phyloP scores from a whole-genome alignment of 345 rosid species.

The Bruguiera sexangula region DNA sequence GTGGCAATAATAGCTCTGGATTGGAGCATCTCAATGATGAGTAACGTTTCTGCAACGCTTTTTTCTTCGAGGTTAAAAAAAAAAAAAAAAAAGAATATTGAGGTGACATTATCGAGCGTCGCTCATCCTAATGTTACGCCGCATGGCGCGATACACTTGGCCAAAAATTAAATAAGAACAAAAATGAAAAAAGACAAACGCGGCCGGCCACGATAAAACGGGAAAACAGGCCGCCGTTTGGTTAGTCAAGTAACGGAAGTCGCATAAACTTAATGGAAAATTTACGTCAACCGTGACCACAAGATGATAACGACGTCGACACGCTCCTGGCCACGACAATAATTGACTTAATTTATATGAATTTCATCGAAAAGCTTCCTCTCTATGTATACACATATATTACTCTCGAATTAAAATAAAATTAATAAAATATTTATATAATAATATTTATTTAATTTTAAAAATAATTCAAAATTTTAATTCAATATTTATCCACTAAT shows the following conservation, averaged over 20 bases:
- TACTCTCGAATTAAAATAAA: too few relatives aligned
- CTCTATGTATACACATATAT: too few relatives aligned
- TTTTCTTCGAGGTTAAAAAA: too few relatives aligned
- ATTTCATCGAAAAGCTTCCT: not conserved
- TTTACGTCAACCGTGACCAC: constrained; percentile 12
- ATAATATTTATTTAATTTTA: too few relatives aligned
- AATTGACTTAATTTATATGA: not conserved
- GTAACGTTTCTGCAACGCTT: too few relatives aligned
- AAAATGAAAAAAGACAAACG: not conserved
- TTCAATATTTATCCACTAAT: too few relatives aligned
- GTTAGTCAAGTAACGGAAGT: constrained; percentile 2
- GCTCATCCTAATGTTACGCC: not conserved
- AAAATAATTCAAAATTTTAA: too few relatives aligned
- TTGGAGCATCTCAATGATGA: too few relatives aligned
- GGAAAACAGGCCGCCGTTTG: not conserved
- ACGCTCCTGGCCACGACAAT: not conserved
- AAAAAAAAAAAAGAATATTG: too few relatives aligned
- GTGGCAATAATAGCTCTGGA: too few relatives aligned
- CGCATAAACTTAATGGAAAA: not conserved
- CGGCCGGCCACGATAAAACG: not conserved
- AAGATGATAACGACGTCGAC: not conserved
- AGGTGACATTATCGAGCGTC: not conserved
- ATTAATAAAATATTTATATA: too few relatives aligned
- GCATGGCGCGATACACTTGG: not conserved
- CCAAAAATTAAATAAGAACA: not conserved